Percentiles rank a stretch among this genome's conserved stretches.
These are phyloP conservation scores for Xanthoparmelia taractica DNA, from an alignment of 495 filamentous ascomycete genomes.

Conservation along the genomic window DNA sequence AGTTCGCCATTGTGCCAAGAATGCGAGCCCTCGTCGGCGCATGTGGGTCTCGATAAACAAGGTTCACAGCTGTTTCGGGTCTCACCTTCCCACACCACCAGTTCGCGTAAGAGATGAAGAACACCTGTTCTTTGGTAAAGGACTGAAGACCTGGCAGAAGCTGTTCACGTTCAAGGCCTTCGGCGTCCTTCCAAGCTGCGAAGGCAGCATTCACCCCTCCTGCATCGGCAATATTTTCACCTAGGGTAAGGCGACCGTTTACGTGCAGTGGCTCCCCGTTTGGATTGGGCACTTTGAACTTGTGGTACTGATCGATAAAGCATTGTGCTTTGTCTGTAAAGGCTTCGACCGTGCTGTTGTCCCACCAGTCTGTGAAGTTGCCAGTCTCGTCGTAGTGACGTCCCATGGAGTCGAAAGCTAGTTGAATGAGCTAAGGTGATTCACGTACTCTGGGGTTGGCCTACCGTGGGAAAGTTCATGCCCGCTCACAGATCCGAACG, in stretches of 20 bases:
- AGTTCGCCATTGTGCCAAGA: constrained; percentile 58
- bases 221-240: constrained; percentile 72
- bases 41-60: constrained; percentile 57
- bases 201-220: constrained; percentile 61
- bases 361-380: constrained; percentile 65
- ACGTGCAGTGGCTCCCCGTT: constrained; percentile 54
- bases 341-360: constrained; percentile 51
- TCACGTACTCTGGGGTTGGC: not conserved
- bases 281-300: constrained; percentile 49
- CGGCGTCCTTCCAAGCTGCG: constrained; percentile 57
- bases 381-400: constrained; percentile 60
- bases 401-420: constrained; percentile 62
- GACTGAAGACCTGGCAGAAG: constrained; percentile 55
- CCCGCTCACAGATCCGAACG: constrained; percentile 62
- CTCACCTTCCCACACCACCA: constrained; percentile 63
- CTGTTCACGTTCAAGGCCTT: constrained; percentile 44
- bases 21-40: constrained; percentile 55
- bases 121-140: constrained; percentile 65
- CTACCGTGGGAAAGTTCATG: constrained; percentile 65
- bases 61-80: constrained; percentile 46
- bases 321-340: constrained; percentile 60
- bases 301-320: constrained; percentile 61
- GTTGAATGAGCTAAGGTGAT: not conserved
- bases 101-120: constrained; percentile 60
- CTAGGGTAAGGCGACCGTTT: constrained; percentile 59